Conservation (phyloP, 345 rosid species). For the Moricandia arvensis region DNA sequence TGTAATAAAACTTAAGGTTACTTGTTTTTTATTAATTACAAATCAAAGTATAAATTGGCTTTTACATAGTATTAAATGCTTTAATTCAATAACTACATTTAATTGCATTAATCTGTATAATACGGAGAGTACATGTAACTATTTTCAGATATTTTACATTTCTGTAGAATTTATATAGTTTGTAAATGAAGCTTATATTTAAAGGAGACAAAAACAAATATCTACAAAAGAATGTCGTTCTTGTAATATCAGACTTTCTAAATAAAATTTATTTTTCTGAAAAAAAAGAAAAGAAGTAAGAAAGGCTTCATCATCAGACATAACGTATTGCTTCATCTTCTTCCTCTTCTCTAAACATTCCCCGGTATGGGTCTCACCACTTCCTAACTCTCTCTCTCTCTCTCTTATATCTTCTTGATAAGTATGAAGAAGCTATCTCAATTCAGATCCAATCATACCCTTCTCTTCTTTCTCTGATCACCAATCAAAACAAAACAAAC, state of each 20-base stretch:
- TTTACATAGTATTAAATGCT: neutral
- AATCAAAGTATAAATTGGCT: neutral
- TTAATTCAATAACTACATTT: neutral
- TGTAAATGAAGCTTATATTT: conserved; percentile 24
- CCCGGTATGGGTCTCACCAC: conserved; percentile 35
- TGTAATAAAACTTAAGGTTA: neutral
- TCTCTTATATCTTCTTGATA: conserved; percentile 19
- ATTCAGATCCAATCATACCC: conserved; percentile 35
- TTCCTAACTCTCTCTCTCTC: conserved; percentile 25
- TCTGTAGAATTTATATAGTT: conserved; percentile 13
- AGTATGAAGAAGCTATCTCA: conserved; percentile 32
- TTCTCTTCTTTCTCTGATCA: conserved; percentile 32
- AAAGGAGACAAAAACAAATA: conserved; percentile 18
- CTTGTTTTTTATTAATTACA: neutral
- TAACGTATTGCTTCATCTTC: conserved; percentile 32
- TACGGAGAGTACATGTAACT: neutral
- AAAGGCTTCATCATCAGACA: conserved; percentile 20
- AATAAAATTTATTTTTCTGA: neutral
- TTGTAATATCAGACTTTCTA: conserved; percentile 32
- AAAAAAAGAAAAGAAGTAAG: conserved; percentile 22
- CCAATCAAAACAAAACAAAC: neutral
- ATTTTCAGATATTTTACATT: conserved; percentile 2
- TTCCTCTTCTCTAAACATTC: conserved; percentile 21
- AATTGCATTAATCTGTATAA: neutral
- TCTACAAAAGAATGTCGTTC: conserved; percentile 33